Evolutionary conservation across 805 yeast genomes (phyloP).

Genomic region (Candida chauliodis): DNA sequence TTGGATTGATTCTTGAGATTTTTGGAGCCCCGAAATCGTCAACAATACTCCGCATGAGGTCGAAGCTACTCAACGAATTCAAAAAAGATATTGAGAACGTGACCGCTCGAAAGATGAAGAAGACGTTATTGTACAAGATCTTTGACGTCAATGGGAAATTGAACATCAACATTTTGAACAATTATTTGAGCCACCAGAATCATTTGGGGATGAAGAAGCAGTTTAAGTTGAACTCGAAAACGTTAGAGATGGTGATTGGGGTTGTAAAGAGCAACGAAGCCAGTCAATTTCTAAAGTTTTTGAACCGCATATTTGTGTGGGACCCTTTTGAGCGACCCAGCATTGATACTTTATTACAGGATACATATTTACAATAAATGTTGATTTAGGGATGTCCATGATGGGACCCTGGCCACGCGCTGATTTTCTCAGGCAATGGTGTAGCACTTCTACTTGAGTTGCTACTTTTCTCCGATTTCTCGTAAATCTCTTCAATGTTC

Average conservation of each 20-base stretch:
- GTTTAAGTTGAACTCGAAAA: constrained; percentile 26
- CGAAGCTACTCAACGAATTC: constrained; percentile 21
- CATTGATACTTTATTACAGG: constrained; percentile 22
- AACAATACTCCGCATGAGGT: constrained; percentile 37
- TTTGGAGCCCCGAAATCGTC: constrained; percentile 47
- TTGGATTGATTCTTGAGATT: constrained; percentile 39
- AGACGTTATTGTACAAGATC: constrained; percentile 33
- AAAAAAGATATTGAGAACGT: constrained; percentile 4
- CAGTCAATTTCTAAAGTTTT: constrained; percentile 22
- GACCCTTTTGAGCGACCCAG: constrained; percentile 28
- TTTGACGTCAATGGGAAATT: constrained; percentile 39
- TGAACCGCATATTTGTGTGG: constrained; percentile 33
- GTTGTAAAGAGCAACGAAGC: constrained; percentile 13
- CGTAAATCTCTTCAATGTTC: constrained; percentile 5
- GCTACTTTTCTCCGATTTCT: constrained; percentile 15
- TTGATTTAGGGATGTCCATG: constrained; percentile 46
- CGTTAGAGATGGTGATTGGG: constrained; percentile 27
- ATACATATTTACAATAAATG: constrained; percentile 19
- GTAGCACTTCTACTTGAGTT: constrained; percentile 22
- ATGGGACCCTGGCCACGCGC: constrained; percentile 67
- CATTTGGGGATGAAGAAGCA: constrained; percentile 14
- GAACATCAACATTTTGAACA: constrained; percentile 30
- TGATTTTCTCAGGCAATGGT: constrained; percentile 36
- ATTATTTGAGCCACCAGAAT: constrained; percentile 8
- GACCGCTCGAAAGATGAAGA: constrained; percentile 31